Percentiles rank a stretch among this genome's conserved stretches.
Conservation (phyloP, 2,329 filamentous ascomycete species). For the Fusarium circinatum region DNA sequence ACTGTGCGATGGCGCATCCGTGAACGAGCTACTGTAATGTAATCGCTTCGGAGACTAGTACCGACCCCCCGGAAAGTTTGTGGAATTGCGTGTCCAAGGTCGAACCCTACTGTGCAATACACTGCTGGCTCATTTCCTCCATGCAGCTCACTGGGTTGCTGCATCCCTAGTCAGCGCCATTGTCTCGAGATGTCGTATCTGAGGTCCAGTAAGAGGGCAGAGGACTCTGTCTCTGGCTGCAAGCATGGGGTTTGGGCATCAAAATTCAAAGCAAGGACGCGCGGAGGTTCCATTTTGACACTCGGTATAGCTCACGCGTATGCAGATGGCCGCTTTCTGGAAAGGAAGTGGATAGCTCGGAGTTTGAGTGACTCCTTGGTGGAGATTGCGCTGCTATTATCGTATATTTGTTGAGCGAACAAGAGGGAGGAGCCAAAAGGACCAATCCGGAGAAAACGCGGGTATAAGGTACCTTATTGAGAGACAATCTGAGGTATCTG, state of each 20-base stretch:
- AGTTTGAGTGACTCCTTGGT: conserved; percentile 10
- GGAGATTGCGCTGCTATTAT: conserved; percentile 14
- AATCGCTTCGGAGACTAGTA: conserved; percentile 5
- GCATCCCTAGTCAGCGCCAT: conserved; percentile 24
- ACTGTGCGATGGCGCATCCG: conserved; percentile 5
- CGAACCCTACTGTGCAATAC: conserved; percentile 15
- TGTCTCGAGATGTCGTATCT: conserved; percentile 12
- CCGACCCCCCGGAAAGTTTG: conserved; percentile 6
- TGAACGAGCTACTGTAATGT: background rate
- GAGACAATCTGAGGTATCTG: background rate
- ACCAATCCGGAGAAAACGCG: background rate
- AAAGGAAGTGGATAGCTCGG: conserved; percentile 16
- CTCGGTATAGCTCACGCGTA: conserved; percentile 1
- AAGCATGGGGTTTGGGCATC: background rate
- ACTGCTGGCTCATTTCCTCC: background rate
- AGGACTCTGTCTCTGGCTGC: background rate
- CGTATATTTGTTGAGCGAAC: conserved; percentile 7
- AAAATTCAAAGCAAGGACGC: conserved; percentile 4
- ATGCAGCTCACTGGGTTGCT: conserved; percentile 12
- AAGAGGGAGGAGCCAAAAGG: background rate
- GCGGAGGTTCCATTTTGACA: conserved; percentile 8
- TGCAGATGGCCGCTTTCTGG: conserved; percentile 20
- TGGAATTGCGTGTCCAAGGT: conserved; percentile 8
- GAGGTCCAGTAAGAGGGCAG: background rate
- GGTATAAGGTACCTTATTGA: background rate